A percentile compares a stretch with the other conserved stretches of the same genome.
phyloP scores from a whole-genome alignment of 495 filamentous ascomycete species.

The Cryomyces minteri region DNA sequence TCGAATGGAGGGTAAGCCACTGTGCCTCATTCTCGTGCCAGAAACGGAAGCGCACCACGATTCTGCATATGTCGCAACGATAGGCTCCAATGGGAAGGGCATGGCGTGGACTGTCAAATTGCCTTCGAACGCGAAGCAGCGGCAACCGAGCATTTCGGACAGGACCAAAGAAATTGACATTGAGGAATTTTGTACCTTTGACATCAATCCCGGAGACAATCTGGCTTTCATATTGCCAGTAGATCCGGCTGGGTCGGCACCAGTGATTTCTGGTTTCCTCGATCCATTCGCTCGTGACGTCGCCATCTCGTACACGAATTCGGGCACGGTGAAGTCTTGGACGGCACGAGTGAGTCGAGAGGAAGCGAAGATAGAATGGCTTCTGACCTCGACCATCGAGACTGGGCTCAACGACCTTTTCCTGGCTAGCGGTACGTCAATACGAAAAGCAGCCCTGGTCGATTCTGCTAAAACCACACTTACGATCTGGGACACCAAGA shows the following conservation, averaged over 20 bases:
- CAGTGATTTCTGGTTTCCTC: constrained; percentile 58
- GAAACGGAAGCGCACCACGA: constrained; percentile 32
- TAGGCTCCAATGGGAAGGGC: constrained; percentile 66
- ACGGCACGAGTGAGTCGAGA: constrained; percentile 52
- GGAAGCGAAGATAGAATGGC: constrained; percentile 50
- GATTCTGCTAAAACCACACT: constrained; percentile 53
- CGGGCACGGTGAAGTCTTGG: constrained; percentile 68
- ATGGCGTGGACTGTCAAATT: constrained; percentile 69
- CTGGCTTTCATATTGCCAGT: constrained; percentile 73
- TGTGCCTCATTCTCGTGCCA: constrained; percentile 68
- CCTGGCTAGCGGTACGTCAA: constrained; percentile 68
- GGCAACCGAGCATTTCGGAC: constrained; percentile 3
- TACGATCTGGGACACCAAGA: constrained; percentile 83
- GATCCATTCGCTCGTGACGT: constrained; percentile 80
- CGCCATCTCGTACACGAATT: constrained; percentile 67
- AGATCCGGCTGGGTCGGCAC: constrained; percentile 65
- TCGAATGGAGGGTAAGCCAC: constrained; percentile 46
- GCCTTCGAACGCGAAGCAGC: constrained; percentile 13
- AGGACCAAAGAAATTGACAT: constrained; percentile 12
- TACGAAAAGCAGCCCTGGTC: constrained; percentile 74
- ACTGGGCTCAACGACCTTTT: constrained; percentile 58
- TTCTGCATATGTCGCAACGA: constrained; percentile 52
- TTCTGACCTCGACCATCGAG: constrained; percentile 65
- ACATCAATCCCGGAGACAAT: constrained; percentile 52
- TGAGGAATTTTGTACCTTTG: constrained; percentile 51